A percentile compares a stretch with the other conserved stretches of the same genome.
Evolutionary conservation across 169 alveolate species (phyloP).

Genomic region (Eimeria necatrix): DNA sequence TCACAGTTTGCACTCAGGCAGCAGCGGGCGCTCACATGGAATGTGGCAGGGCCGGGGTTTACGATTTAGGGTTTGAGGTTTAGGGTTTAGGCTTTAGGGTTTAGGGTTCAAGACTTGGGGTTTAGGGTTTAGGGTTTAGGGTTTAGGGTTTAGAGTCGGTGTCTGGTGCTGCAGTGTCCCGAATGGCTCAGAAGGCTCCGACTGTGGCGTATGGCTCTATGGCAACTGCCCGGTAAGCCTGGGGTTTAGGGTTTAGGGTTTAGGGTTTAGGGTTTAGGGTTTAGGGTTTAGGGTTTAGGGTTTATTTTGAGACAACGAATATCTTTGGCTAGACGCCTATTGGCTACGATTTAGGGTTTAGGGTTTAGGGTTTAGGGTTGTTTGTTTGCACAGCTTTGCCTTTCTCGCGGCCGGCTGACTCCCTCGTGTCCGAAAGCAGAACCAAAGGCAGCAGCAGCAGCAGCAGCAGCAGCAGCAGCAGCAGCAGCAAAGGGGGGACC

Average conservation of each 20-base stretch:
- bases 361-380: not conserved
- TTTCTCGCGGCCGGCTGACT: not conserved
- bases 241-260: not conserved
- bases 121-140: not conserved
- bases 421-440: not conserved
- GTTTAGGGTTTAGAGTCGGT: not conserved
- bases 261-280: not conserved
- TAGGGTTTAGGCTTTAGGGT: not conserved
- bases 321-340: no score
- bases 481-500: not conserved
- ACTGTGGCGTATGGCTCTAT: conserved; percentile 26
- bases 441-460: not conserved
- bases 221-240: conserved; percentile 13
- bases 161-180: conserved; percentile 22
- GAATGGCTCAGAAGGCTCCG: not conserved
- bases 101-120: no score
- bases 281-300: not conserved
- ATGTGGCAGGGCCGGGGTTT: not conserved
- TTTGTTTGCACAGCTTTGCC: not conserved
- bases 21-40: not conserved
- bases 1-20: not conserved
- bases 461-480: conserved; percentile 31
- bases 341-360: not conserved
- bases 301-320: not conserved
- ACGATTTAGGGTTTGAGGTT: not conserved